Evolutionary conservation across 2,329 filamentous ascomycete species (phyloP), one percentile per base, ranked within the genome.

Genomic region (Penicillium sp.): DNA sequence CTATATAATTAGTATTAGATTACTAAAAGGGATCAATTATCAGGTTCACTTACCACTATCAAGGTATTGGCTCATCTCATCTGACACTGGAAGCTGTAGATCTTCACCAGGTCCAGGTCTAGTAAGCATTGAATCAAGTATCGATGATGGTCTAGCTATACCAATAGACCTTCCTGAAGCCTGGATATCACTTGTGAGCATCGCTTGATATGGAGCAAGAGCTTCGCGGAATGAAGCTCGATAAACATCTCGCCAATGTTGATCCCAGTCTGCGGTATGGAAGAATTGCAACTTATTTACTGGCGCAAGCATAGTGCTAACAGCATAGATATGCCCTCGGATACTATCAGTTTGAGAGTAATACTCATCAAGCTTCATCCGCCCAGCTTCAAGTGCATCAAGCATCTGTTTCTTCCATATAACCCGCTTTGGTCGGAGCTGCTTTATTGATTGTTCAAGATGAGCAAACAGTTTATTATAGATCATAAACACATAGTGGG

Each of bases 201-300:
- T n/a, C n/a, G n/a, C 27, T 9, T 18, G 22, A 13, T 29, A 38
- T 38, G 14, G 34, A 38, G 7, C 16, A 38, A 32, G 31, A n/a
- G n/a, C n/a, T n/a, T n/a, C n/a, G n/a, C n/a, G n/a, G n/a, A n/a
- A n/a, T n/a, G n/a, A n/a, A n/a, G n/a, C n/a, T n/a, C n/a, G n/a
- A n/a, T n/a, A n/a, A n/a, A n/a, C n/a, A n/a, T n/a, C n/a, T n/a
- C n/a, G n/a, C n/a, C n/a, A n/a, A n/a, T n/a, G n/a, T n/a, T n/a
- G n/a, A 32, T 4, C 10, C 11, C 11, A 38, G 16, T n/a, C 14
- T 16, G 10, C 4, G 13, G 14, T 61, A 29, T 52, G 16, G 27
- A 55, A 55, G 43, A 47, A 55, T 22, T 46, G 3, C n/a, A 55
- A 43, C 47, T 55, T 55, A 22, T 43, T 31, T 13, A 16, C 2